Percentiles rank a stretch among this genome's conserved stretches.
These are phyloP conservation scores for Globisporangium radiosum DNA, from an alignment of 352 stramenopile genomes.

Conservation along the genomic window DNA sequence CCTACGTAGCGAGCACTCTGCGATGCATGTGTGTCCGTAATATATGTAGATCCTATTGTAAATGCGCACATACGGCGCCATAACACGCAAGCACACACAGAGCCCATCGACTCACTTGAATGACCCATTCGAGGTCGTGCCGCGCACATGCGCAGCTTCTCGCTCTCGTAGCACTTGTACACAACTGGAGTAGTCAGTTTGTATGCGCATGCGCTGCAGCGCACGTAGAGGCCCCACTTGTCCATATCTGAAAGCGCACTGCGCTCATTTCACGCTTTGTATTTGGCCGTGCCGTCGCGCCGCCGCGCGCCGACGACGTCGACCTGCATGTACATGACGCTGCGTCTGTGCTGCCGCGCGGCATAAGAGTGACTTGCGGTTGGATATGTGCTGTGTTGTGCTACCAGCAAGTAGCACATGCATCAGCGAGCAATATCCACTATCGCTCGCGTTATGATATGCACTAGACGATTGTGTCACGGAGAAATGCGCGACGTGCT, in stretches of 20 bases:
- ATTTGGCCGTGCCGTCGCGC: no score
- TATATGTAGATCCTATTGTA: neutral
- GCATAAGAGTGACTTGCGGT: no score
- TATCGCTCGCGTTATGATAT: no score
- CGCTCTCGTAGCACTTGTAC: neutral
- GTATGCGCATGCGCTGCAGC: neutral
- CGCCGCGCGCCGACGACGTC: neutral
- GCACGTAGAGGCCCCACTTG: neutral
- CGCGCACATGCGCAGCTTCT: neutral
- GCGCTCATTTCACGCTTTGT: neutral
- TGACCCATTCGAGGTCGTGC: slow-evolving; percentile 8
- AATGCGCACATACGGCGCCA: neutral
- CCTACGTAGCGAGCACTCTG: neutral
- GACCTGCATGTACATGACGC: neutral
- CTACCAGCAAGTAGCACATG: no score
- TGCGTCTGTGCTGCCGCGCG: no score
- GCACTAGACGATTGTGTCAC: no score
- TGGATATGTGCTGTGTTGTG: no score
- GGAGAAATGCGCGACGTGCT: no score
- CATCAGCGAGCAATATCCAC: no score
- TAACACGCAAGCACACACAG: neutral
- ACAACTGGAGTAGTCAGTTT: slow-evolving; percentile 3
- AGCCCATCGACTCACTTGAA: slow-evolving; percentile 12
- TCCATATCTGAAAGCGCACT: neutral
- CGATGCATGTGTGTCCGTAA: neutral